Conservation (phyloP, 1,139 yeast genomes). For the Candida sanyaensis region DNA sequence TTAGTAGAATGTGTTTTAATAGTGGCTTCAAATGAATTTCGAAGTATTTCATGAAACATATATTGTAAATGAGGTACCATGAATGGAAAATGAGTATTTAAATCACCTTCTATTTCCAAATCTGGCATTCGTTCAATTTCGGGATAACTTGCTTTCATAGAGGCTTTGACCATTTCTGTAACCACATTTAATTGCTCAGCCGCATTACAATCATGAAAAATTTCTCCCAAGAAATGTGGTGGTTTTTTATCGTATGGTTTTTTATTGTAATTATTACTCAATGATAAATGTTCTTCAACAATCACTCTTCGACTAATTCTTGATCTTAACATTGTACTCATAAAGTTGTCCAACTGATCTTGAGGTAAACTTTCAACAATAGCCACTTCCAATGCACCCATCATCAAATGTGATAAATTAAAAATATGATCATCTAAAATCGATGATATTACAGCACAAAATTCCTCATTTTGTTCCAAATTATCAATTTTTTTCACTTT, state of each 20-base stretch:
- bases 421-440: conserved; percentile 77
- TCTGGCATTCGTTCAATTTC: conserved; percentile 67
- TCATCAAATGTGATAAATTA: conserved; percentile 83
- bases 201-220: conserved; percentile 78
- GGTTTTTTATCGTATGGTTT: conserved; percentile 51
- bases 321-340: conserved; percentile 77
- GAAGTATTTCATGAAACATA: conserved; percentile 78
- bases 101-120: conserved; percentile 68
- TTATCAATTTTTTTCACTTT: conserved; percentile 66
- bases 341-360: conserved; percentile 63
- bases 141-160: conserved; percentile 54
- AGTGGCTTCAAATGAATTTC: conserved; percentile 85
- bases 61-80: conserved; percentile 85
- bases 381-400: conserved; percentile 88
- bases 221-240: conserved; percentile 81
- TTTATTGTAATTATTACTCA: conserved; percentile 61
- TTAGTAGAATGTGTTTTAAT: conserved; percentile 41
- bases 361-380: conserved; percentile 64
- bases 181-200: conserved; percentile 58
- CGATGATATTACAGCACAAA: conserved; percentile 62
- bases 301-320: conserved; percentile 87
- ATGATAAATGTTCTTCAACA: conserved; percentile 84
- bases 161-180: conserved; percentile 49
- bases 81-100: conserved; percentile 69
- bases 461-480: conserved; percentile 70